Evolutionary conservation across 208 protist genomes (phyloP), one percentile per base, ranked within the genome.

Genomic region (Trichomonas tenax): DNA sequence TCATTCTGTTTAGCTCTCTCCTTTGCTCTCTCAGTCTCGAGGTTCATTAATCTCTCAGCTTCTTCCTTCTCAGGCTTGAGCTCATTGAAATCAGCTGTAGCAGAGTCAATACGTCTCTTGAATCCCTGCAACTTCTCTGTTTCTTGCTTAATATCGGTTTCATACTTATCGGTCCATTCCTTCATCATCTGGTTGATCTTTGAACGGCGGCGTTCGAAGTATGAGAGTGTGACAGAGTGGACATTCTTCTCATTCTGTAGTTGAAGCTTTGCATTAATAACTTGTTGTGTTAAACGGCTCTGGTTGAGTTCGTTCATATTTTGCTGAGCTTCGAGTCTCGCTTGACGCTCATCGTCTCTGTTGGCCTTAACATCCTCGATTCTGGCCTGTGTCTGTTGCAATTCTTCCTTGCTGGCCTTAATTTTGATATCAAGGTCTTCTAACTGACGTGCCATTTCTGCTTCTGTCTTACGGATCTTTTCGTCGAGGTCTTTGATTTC

Each of bases 1-100:
- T 93, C 86, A 17, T 41, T 93, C 31, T 93, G 44, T 38, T 40
- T 48, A 6, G 86, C 86, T 51, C 86, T 48, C 38, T 93, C 44
- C 31, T 93, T 40, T 1, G 26, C 26, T 93, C 86, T 93, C 38
- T 41, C 44, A 17, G 45, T 41, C 31, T 93, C 86, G 0, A 93
- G 17, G n/a, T 48, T 51, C 44, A 93, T 41, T 8, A 51, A 17
- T 44, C 31, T 48, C 46, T 93, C 86, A 38, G n/a, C 44, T 36
- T 93, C 86, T 93, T 93, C 86, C 44, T 93, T 93, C 31, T 93
- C 44, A 34, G 86, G 86, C 44, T 93, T 93, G 2, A 93, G 86
- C n/a, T 41, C 34, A 17, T 51, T n/a, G n/a, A 49, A 51, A 0
- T 51, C 86, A 34, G 40, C 44, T 51, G 86, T 51, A 34, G 86